These are phyloP conservation scores for Hericium alpestre DNA, from an alignment of 768 basidiomycete species.

Conservation along the genomic window DNA sequence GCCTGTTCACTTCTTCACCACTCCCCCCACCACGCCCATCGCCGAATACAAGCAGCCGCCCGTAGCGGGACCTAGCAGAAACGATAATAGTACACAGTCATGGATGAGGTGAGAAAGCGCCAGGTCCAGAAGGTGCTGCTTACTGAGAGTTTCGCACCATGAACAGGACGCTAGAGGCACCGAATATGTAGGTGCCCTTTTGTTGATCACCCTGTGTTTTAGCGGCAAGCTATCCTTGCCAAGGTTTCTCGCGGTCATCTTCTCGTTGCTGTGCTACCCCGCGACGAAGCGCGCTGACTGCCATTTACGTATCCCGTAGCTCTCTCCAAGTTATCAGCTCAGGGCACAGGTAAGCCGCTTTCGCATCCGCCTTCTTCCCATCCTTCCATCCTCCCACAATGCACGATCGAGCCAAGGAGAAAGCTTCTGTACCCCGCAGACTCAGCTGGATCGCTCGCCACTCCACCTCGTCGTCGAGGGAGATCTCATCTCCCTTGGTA, in stretches of 20 bases:
- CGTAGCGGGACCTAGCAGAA: too few relatives aligned
- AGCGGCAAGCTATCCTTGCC: not conserved
- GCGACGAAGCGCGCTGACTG: not conserved
- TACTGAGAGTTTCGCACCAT: not conserved
- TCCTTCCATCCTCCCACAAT: not conserved
- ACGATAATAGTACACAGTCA: not conserved
- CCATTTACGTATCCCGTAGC: not conserved
- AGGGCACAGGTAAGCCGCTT: not conserved
- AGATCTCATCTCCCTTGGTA: slow-evolving; percentile 9
- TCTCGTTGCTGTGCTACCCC: not conserved
- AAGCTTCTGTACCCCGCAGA: not conserved
- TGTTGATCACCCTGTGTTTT: too few relatives aligned
- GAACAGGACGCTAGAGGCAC: not conserved
- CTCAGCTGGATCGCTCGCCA: not conserved
- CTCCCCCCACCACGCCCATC: too few relatives aligned
- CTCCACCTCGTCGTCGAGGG: not conserved
- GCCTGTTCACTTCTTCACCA: too few relatives aligned
- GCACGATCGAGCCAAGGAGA: not conserved
- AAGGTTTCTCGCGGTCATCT: not conserved
- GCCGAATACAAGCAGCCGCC: too few relatives aligned
- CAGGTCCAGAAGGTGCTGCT: not conserved
- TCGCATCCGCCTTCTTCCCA: not conserved
- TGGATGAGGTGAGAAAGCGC: not conserved
- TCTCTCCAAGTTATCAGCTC: not conserved
- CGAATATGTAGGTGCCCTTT: not conserved